Evolutionary conservation across 2,329 filamentous ascomycete species (phyloP).

Genomic region (Neophaeococcomyces mojaviensis): DNA sequence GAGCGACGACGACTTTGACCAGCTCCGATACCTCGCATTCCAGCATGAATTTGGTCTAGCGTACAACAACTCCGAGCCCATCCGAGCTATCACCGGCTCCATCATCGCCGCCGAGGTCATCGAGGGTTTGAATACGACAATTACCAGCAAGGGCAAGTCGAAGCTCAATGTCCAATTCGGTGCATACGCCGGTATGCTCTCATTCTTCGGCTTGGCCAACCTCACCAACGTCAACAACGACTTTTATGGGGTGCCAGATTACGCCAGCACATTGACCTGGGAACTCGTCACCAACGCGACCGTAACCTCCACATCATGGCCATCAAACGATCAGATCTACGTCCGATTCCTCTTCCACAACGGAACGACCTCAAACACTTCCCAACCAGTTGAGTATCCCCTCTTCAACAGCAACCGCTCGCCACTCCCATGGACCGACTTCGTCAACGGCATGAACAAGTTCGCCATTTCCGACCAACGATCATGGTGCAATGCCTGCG

Average conservation of each 20-base stretch:
- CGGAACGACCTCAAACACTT: conserved; percentile 44
- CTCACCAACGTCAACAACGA: conserved; percentile 45
- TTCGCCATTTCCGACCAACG: conserved; percentile 59
- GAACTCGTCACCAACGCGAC: conserved; percentile 56
- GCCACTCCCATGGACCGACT: conserved; percentile 60
- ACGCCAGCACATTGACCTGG: conserved; percentile 73
- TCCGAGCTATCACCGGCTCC: conserved; percentile 48
- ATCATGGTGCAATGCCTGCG: conserved; percentile 69
- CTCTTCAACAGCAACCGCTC: conserved; percentile 51
- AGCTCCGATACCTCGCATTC: conserved; percentile 68
- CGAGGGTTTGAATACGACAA: conserved; percentile 36
- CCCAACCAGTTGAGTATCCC: conserved; percentile 46
- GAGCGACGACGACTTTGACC: conserved; percentile 53
- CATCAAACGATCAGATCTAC: conserved; percentile 42
- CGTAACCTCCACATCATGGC: conserved; percentile 31
- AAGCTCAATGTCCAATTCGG: conserved; percentile 52
- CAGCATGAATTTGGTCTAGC: conserved; percentile 74
- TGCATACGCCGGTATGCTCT: conserved; percentile 53
- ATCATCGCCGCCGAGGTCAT: conserved; percentile 59
- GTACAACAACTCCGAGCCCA: conserved; percentile 57
- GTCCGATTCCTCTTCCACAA: conserved; percentile 59
- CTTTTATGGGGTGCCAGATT: conserved; percentile 75
- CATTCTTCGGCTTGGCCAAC: conserved; percentile 54
- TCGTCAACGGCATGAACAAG: conserved; percentile 54
- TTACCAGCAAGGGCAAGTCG: conserved; percentile 30